Base-by-base conservation (phyloP, 1,139 yeast genomes). In the Hemisphaericaspora lyxosophila region DNA sequence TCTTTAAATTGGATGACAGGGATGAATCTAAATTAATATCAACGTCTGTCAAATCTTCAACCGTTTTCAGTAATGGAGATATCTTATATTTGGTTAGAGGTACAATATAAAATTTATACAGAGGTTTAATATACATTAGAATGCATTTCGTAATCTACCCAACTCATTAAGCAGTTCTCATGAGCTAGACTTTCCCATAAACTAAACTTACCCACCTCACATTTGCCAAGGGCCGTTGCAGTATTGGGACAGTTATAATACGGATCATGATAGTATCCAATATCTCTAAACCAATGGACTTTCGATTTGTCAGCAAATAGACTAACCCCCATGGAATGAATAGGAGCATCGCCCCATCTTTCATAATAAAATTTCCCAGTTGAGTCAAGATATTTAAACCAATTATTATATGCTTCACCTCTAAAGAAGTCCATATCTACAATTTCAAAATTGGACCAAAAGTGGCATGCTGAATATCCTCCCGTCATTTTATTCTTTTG, bases 291-390 rank as follows among this genome's bases (percentile, higher is more conserved):
- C 92, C 95, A 89, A 55, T 88, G 96, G 30, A 88, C 70, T 43
- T 78, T 73, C 11, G 67, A 60, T 48, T 75, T 80, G 49, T 84
- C 88, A 14, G 85, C 85, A 61, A 89, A 86, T 35, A 88, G 60
- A 0, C 82, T 84, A 17, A 87, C 62, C 0, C 90, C 95, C 32
- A 86, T 58, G 1, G 89, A 78, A 56, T 85, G 95, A 1, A 87
- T 90, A 0, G 95, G 95, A 0, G 95, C 95, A 60, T 86, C 96
- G 1, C 96, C 96, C 95, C 95, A 86, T 41, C 95, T 62, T 57
- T 87, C 95, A 51, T 86, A 86, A 55, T 85, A 87, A 53, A 86
- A 86, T 4, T 89, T 89, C 11, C 95, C 95, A 0, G 80, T 62
- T 4, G 68, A 48, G 46, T 87, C 95, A 29, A 87, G 64, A 53